Conservation (phyloP, 2,329 filamentous ascomycete genomes). For the Seiridium cupressi region DNA sequence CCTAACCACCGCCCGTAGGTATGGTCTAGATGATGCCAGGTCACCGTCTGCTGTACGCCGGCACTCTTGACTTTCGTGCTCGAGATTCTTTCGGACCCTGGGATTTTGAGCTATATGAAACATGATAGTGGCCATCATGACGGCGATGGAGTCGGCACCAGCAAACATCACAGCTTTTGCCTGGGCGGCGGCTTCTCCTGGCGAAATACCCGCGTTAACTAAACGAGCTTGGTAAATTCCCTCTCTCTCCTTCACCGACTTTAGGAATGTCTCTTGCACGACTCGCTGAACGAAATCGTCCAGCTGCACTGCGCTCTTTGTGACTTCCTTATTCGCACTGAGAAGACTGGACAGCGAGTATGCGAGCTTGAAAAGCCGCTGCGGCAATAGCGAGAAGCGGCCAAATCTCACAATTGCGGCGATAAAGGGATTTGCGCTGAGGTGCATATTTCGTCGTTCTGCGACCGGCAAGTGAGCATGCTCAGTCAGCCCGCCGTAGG, state of each 20-base stretch:
- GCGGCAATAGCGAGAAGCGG: not conserved
- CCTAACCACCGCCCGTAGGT: not conserved
- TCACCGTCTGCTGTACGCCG: not conserved
- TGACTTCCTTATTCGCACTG: not conserved
- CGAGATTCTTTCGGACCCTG: not conserved
- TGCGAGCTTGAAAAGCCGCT: not conserved
- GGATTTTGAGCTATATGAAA: not conserved
- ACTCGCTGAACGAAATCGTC: no score
- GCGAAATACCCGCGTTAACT: not conserved
- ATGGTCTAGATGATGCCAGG: no score
- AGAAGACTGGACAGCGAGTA: not conserved
- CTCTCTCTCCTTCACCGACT: no score
- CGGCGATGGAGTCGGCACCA: not conserved
- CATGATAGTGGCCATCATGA: not conserved
- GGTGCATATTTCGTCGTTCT: not conserved
- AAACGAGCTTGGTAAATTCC: not conserved
- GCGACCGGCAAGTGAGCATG: no score
- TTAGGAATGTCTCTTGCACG: not conserved
- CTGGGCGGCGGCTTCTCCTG: not conserved
- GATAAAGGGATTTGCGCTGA: not conserved
- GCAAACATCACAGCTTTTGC: not conserved
- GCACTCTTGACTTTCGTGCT: not conserved
- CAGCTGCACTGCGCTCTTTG: no score
- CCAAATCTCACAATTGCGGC: not conserved
- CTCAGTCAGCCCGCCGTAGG: not conserved